phyloP scores from a whole-genome alignment of 2,329 filamentous ascomycete species.

The Ustilaginoidea virens region DNA sequence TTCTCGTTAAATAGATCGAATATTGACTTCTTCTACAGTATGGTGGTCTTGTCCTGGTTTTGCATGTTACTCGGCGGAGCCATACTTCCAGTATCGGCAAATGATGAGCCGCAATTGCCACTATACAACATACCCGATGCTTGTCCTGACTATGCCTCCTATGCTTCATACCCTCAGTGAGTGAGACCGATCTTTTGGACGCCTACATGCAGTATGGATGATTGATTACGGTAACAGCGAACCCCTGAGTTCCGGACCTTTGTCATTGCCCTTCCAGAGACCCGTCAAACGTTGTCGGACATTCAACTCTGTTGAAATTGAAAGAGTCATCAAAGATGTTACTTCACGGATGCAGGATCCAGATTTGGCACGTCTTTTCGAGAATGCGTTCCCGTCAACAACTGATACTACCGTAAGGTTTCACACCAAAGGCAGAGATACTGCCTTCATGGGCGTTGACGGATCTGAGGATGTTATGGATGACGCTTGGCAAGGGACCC shows the following conservation, averaged over 20 bases:
- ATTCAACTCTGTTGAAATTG: constrained; percentile 74
- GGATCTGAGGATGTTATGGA: constrained; percentile 19
- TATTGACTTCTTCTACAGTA: background rate
- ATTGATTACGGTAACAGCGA: constrained; percentile 31
- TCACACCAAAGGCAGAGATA: constrained; percentile 50
- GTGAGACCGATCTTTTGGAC: constrained; percentile 6
- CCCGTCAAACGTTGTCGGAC: constrained; percentile 72
- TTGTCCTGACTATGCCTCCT: constrained; percentile 26
- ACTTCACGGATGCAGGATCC: constrained; percentile 66
- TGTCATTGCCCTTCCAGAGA: constrained; percentile 73
- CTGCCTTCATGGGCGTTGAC: constrained; percentile 19
- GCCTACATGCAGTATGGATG: background rate
- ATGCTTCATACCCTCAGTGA: constrained; percentile 24
- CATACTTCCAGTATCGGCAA: background rate
- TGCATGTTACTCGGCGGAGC: constrained; percentile 1
- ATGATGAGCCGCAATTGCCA: constrained; percentile 2
- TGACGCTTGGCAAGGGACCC: constrained; percentile 63
- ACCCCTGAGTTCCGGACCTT: constrained; percentile 65
- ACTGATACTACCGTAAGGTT: constrained; percentile 82
- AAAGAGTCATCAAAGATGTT: constrained; percentile 73
- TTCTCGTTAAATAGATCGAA: too few relatives aligned
- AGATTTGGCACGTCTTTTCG: constrained; percentile 82
- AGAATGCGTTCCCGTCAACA: constrained; percentile 80
- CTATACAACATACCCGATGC: constrained; percentile 13
- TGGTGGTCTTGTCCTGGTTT: background rate